Base-by-base conservation (phyloP, 2,329 filamentous ascomycete genomes). In the Helminthosporium solani region DNA sequence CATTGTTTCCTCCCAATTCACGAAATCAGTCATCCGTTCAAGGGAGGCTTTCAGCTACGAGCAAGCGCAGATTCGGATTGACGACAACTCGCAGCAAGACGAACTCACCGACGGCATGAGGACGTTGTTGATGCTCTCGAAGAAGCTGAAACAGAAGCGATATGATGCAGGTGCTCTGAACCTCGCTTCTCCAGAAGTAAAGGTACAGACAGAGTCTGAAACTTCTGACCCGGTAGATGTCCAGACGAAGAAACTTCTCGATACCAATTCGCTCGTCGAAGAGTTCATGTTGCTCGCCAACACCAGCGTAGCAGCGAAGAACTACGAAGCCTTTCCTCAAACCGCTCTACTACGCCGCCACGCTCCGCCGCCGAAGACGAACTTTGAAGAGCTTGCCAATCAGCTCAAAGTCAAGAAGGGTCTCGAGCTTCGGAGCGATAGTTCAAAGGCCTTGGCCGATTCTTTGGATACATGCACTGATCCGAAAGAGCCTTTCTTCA, bases 211-310 rank as follows among this genome's bases (percentile, higher is more conserved):
- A 63, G 92, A 96, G 68, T 95, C 88, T 7, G 94, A 99, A 72
- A 95, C 92, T 0, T 95, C 91, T 1, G 94, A 97, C 65, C 92
- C 94, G 0, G 86, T 96, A 44, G 94, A 97, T 61, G 89, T 99
- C 58, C 90, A 97, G 77, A 95, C 91, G 5, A 99, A 99, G 74
- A 81, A 91, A 60, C 83, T 91, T 41, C 84, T 99, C 30, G 91
- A 94, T 64, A 99, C 94, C 42, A 99, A 97, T 75, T 96, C 92
- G 18, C 82, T 99, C 4, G 95, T 99, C 21, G 94, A 99, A 68
- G 94, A 99, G 68, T 97, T 99, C 78, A 99, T 99, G 94, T 78
- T 99, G 65, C 87, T 97, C 68, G 95, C 94, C 77, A 99, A 99
- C 74, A 90, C 90, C 64, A 92, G 87, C 58, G 95, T 99, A 23